Base-by-base conservation (phyloP, 345 rosid genomes). In the Rhodamnia rubescens region DNA sequence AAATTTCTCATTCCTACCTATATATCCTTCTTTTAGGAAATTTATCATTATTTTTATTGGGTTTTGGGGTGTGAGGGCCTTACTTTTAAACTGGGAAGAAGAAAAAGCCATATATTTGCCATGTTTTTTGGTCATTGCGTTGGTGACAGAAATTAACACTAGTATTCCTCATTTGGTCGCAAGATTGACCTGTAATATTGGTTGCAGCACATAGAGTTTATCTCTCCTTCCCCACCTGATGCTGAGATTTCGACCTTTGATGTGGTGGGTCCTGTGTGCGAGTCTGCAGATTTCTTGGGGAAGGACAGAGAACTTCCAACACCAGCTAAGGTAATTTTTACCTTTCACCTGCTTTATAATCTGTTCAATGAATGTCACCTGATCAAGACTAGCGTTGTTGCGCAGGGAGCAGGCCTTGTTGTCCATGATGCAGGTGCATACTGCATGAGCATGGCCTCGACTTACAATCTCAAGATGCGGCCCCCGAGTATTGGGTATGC, bases 371-470 rank as follows among this genome's bases (percentile, higher is more conserved):
- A n/a, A 47, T 36, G 21, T 6, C 21, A 29, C 15, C 74, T 90
- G 44, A 92, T 24, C 32, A 40, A 80, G 85, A 88, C 36, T 88
- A 86, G 26, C 8, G 36, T 81, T 84, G 86, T 69, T 29, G 27
- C 88, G 86, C 92, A 97, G 99, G 99, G 99, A 90, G 89, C 93
- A 36, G 99, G 98, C 83, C 94, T 97, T 40, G 98, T 96, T 81
- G 99, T 97, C 87, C 99, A 95, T 78, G 99, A 97, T 85, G 99
- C 99, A 9, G 99, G 99, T 69, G 99, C 99, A 52, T 97, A 97
- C 87, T 96, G 99, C 93, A 97, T 97, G 99, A 97, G 99, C 90
- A 97, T 97, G 99, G 99, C 99, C 53, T 97, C 99, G 6, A 95
- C 98, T 64, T 97, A 97, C 95, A 97, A 97, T 88, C 98, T 97